phyloP scores from a whole-genome alignment of 495 filamentous ascomycete species.

The Penicillium bovifimosum region DNA sequence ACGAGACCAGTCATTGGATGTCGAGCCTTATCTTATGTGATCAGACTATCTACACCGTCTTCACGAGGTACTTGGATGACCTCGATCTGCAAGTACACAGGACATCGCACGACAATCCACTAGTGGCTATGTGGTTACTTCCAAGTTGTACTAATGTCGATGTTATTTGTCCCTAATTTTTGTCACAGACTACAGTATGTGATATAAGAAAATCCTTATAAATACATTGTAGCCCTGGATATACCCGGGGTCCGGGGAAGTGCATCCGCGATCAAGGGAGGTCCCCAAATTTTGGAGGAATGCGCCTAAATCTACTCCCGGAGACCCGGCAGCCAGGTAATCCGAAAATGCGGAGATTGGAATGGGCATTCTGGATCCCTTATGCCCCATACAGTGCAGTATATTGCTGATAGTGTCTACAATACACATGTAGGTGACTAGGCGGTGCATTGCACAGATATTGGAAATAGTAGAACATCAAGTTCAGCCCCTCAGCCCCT shows the following conservation, averaged over 20 bases:
- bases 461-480: slow-evolving; percentile 1
- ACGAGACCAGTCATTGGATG: not conserved
- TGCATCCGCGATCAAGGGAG: not conserved
- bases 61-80: not conserved
- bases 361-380: slow-evolving; percentile 4
- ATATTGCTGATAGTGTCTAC: not conserved
- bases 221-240: not conserved
- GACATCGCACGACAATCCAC: not conserved
- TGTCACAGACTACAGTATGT: not conserved
- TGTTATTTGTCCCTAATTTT: too few relatives aligned
- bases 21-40: not conserved
- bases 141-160: too few relatives aligned
- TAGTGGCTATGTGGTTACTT: too few relatives aligned
- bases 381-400: not conserved
- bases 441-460: slow-evolving; percentile 4
- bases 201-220: not conserved
- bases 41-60: not conserved
- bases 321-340: slow-evolving; percentile 5
- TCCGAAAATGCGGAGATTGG: slow-evolving; percentile 1
- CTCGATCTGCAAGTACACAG: not conserved
- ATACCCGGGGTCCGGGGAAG: slow-evolving; percentile 1
- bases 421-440: too few relatives aligned
- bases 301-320: not conserved
- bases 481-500: not conserved
- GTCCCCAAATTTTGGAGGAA: not conserved